Base-by-base conservation (phyloP, 2,329 filamentous ascomycete species). In the Rachicladosporium sp. region DNA sequence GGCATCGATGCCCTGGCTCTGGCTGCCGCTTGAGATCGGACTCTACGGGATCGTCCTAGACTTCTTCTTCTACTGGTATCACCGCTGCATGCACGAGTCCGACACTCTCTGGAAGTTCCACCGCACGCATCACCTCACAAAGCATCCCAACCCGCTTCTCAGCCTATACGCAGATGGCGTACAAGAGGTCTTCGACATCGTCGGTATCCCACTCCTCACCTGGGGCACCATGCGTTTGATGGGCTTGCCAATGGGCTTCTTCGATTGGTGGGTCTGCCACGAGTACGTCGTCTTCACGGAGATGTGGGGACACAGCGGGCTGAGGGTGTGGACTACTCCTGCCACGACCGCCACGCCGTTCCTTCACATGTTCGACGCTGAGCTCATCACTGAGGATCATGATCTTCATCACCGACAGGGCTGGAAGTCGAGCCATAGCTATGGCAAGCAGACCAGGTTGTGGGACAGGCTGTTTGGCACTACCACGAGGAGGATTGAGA, bases 241-340 rank as follows among this genome's bases (percentile, higher is more conserved):
- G 29, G 62, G 63, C 0, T 35, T 67, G 3, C 64, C 63, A 0
- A 62, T 68, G 59, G 63, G 62, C 2, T 68, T 69, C 46, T 67
- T 67, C 36, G 64, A 67, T 32, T 65, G 61, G 63, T 68, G 64
- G 64, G 45, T 68, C 11, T 68, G 64, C 46, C 60, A 66, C 37
- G 54, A 63, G 38, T 68, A 65, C 37, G 52, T 68, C 23, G 53
- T 63, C 9, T 68, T 58, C 47, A 48, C 61, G 10, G 63, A 66
- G 41, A 37, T 64, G 3, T 47, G 52, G 19, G 63, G 63, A 3
- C 63, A 66, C 36, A 61, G 55, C 23, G 62, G 63, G 1, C 42
- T 67, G 10, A 59, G 65, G 1, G 36, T 67, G 7, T 56, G 58
- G 35, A 48, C 55, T 1, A 55, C 53, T 1, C 54, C 60, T 0